Evolutionary conservation across 2,329 filamentous ascomycete genomes (phyloP).

Genomic region (Myriosclerotinia duriaeana): DNA sequence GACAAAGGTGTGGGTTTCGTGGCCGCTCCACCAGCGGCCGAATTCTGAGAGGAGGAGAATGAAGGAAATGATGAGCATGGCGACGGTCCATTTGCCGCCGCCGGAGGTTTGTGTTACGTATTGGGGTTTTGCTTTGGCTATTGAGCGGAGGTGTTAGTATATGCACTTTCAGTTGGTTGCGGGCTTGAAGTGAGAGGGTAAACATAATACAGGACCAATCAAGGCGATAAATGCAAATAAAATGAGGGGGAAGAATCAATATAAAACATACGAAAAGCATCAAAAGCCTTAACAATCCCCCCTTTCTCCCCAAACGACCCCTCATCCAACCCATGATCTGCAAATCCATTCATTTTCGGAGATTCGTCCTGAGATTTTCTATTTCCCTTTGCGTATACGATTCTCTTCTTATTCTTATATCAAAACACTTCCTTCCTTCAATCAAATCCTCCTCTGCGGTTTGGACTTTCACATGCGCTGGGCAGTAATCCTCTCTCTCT

Average conservation of each 20-base stretch:
- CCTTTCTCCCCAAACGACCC: slow-evolving; percentile 75
- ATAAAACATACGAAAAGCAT: slow-evolving; percentile 81
- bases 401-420: background rate
- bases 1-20: slow-evolving; percentile 84
- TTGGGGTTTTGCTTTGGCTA: slow-evolving; percentile 93
- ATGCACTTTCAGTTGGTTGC: background rate
- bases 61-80: slow-evolving; percentile 71
- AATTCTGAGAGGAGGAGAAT: slow-evolving; percentile 78
- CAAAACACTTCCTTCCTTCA: background rate
- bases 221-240: background rate
- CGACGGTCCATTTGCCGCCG: slow-evolving; percentile 91
- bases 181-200: background rate
- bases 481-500: too few relatives aligned
- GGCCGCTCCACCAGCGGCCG: slow-evolving; percentile 77
- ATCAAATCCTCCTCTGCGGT: background rate
- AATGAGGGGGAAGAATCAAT: background rate
- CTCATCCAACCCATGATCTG: slow-evolving; percentile 69
- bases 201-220: background rate
- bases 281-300: slow-evolving; percentile 79
- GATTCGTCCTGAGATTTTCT: background rate
- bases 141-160: slow-evolving; percentile 7
- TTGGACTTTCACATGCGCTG: slow-evolving; percentile 1
- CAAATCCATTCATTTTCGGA: slow-evolving; percentile 70
- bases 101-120: slow-evolving; percentile 82
- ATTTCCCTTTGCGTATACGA: background rate